Conservation (phyloP, 768 basidiomycete species). For the Tulasnella sp. region DNA sequence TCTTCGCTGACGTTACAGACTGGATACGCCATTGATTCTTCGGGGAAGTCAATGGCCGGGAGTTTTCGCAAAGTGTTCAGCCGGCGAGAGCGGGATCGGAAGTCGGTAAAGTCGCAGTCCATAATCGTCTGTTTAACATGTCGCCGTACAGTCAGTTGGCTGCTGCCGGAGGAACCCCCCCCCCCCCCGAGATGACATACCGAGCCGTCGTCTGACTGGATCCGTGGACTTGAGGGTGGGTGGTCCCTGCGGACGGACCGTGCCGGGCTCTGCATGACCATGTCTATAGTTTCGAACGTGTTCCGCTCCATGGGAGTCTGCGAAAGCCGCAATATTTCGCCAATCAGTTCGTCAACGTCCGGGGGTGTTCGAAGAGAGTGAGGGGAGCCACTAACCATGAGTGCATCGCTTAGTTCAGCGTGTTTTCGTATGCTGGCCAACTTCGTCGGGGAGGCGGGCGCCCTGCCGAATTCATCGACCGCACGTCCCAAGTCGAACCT, state of each 20-base stretch:
- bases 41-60: not conserved
- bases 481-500: not conserved
- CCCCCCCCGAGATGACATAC: not conserved
- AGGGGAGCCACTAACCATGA: not conserved
- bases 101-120: conserved; percentile 16
- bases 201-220: not conserved
- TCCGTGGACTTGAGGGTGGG: not conserved
- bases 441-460: not conserved
- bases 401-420: conserved; percentile 1
- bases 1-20: not conserved
- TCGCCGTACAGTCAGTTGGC: not conserved
- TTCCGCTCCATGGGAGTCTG: not conserved
- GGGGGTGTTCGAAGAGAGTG: not conserved
- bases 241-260: not conserved
- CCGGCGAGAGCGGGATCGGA: not conserved
- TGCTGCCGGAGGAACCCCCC: too few relatives aligned
- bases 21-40: conserved; percentile 1
- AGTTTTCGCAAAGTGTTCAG: not conserved
- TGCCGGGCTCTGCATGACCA: not conserved
- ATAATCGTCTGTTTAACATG: not conserved
- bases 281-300: conserved; percentile 6
- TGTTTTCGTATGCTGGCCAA: not conserved
- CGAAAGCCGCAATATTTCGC: too few relatives aligned
- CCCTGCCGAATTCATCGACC: conserved; percentile 13
- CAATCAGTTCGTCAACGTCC: not conserved